phyloP scores from a whole-genome alignment of 2,329 filamentous ascomycete species.

The Pestalotiopsis sp. region DNA sequence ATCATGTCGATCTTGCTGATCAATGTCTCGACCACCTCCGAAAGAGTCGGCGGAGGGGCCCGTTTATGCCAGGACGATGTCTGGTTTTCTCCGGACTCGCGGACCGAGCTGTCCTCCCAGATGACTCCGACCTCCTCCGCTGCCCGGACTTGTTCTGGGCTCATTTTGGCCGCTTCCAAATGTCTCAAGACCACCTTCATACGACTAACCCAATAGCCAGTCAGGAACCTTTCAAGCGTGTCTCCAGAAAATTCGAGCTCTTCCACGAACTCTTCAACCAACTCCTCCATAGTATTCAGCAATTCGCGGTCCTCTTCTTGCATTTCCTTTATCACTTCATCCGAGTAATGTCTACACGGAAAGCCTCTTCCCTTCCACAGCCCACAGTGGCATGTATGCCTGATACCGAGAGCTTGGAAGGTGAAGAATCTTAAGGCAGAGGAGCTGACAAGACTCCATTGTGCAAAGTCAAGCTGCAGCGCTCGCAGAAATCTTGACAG shows the following conservation, averaged over 20 bases:
- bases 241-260: not conserved
- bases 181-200: not conserved
- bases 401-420: not conserved
- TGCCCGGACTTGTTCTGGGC: not conserved
- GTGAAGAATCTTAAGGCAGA: not conserved
- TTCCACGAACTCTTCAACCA: not conserved
- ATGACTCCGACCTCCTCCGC: not conserved
- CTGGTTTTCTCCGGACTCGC: not conserved
- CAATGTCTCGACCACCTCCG: not conserved
- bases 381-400: not conserved
- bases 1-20: not conserved
- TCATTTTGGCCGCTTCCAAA: not conserved
- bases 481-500: not conserved
- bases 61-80: fast-evolving
- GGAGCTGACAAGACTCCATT: not conserved
- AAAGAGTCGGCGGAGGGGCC: not conserved
- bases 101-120: not conserved
- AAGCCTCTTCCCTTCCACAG: not conserved
- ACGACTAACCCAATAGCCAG: not conserved
- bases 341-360: not conserved
- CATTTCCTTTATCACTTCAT: not conserved
- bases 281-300: not conserved
- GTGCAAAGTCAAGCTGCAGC: not conserved
- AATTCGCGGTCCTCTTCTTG: not conserved
- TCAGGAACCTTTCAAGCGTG: not conserved